These are phyloP conservation scores for Phlebopus sp. DNA, from an alignment of 1,284 basidiomycete genomes.

Conservation along the genomic window DNA sequence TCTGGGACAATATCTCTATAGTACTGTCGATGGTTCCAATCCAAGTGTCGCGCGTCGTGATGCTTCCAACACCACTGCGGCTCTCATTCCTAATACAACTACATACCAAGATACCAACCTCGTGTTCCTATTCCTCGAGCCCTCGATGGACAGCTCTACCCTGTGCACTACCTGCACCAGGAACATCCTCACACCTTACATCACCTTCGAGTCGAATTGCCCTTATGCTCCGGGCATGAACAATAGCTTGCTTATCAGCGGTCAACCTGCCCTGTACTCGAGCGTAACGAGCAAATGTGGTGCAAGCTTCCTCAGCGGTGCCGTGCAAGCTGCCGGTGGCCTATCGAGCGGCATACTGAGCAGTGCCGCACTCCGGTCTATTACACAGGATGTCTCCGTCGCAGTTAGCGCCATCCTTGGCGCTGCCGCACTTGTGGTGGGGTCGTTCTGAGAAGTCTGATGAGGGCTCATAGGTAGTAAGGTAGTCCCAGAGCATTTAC, in stretches of 20 bases:
- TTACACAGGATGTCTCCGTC: constrained; percentile 23
- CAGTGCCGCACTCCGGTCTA: constrained; percentile 25
- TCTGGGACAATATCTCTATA: constrained; percentile 18
- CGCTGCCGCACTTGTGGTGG: constrained; percentile 22
- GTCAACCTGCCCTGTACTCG: constrained; percentile 65
- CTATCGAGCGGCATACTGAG: constrained; percentile 39
- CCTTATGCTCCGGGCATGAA: constrained; percentile 74
- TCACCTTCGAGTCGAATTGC: constrained; percentile 65
- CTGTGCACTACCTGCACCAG: constrained; percentile 85
- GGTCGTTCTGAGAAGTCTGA: constrained; percentile 14
- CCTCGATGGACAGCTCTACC: constrained; percentile 42
- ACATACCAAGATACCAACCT: constrained; percentile 66
- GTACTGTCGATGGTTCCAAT: constrained; percentile 9
- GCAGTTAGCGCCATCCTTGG: constrained; percentile 26
- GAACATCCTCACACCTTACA: constrained; percentile 70
- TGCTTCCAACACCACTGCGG: constrained; percentile 24
- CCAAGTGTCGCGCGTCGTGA: constrained; percentile 27
- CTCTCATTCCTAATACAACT: constrained; percentile 60
- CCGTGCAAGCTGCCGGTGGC: constrained; percentile 66
- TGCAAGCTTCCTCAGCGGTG: constrained; percentile 58
- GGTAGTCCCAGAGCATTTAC: too few relatives aligned
- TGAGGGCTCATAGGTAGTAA: constrained; percentile 4
- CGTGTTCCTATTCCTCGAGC: constrained; percentile 75
- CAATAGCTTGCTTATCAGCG: constrained; percentile 61
- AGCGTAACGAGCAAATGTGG: constrained; percentile 60